Percentiles rank a stretch among this genome's conserved stretches.
These are phyloP conservation scores for Mortierella sp. DNA, from an alignment of 371 early-diverging fungal species.

Conservation along the genomic window DNA sequence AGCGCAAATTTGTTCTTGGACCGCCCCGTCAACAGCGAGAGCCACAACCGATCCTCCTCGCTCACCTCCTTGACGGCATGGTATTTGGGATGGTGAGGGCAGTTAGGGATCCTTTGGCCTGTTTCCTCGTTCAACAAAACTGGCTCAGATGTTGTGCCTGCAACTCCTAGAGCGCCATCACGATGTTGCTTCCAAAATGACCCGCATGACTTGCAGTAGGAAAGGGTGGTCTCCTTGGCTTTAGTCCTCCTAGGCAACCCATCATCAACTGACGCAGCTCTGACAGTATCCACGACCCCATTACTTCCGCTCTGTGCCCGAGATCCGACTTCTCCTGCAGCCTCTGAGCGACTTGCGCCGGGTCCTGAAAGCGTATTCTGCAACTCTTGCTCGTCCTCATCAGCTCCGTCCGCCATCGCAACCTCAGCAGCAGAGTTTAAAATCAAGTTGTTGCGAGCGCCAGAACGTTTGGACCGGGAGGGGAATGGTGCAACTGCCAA, in stretches of 20 bases:
- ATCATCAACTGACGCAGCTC: conserved; percentile 27
- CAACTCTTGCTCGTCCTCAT: conserved; percentile 53
- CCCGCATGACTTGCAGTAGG: conserved; percentile 53
- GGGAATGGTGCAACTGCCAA: conserved; percentile 40
- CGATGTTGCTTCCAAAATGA: conserved; percentile 53
- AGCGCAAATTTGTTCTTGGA: conserved; percentile 55
- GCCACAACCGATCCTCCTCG: conserved; percentile 36
- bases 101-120: conserved; percentile 42
- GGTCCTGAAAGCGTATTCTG: conserved; percentile 47
- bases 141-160: conserved; percentile 24
- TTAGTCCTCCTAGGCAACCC: conserved; percentile 6
- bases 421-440: conserved; percentile 41
- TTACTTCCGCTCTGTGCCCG: neutral
- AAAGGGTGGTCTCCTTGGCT: conserved; percentile 37
- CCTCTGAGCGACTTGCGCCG: neutral
- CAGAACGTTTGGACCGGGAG: conserved; percentile 26
- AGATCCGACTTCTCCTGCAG: neutral
- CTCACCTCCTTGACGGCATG: conserved; percentile 40
- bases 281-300: conserved; percentile 28
- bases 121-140: conserved; percentile 42
- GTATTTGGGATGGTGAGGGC: conserved; percentile 49
- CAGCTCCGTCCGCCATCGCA: conserved; percentile 47
- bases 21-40: conserved; percentile 35
- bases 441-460: conserved; percentile 29
- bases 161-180: conserved; percentile 31